phyloP scores from a whole-genome alignment of 2,329 filamentous ascomycete genomes.

The Pseudocercospora fijiensis region DNA sequence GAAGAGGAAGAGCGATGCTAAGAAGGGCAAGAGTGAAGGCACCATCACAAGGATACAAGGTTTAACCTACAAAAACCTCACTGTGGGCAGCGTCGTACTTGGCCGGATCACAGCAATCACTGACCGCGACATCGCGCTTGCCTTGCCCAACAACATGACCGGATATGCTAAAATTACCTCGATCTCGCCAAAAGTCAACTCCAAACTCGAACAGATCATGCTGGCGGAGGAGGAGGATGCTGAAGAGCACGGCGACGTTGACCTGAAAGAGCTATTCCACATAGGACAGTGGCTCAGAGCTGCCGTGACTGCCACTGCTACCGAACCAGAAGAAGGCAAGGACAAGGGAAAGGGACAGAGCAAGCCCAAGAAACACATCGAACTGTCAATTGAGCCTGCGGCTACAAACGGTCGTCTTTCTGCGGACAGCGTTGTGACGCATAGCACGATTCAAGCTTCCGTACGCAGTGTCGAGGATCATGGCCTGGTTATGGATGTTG shows the following conservation, averaged over 20 bases:
- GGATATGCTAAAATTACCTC: constrained; percentile 90
- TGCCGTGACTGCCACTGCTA: constrained; percentile 74
- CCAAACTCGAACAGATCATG: constrained; percentile 67
- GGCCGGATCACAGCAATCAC: constrained; percentile 83
- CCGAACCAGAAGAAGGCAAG: constrained; percentile 62
- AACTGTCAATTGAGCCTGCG: constrained; percentile 78
- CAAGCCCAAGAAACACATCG: constrained; percentile 69
- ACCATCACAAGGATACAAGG: constrained; percentile 62
- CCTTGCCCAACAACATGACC: constrained; percentile 87
- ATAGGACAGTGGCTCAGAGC: constrained; percentile 86
- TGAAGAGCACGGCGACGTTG: constrained; percentile 59
- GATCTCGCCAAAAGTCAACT: constrained; percentile 77
- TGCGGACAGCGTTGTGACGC: constrained; percentile 69
- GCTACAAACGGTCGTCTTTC: constrained; percentile 65
- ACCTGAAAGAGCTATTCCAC: constrained; percentile 72
- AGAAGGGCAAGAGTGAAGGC: constrained; percentile 41
- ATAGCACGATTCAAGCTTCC: constrained; percentile 81
- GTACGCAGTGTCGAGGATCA: constrained; percentile 94
- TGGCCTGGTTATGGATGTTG: constrained; percentile 89
- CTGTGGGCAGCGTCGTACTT: constrained; percentile 81
- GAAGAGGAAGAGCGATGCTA: constrained; percentile 55
- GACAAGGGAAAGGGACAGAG: constrained; percentile 63
- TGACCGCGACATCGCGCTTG: constrained; percentile 72
- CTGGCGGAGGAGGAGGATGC: constrained; percentile 58
- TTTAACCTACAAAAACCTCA: constrained; percentile 74